Base-by-base conservation (phyloP, 2,329 filamentous ascomycete genomes). In the Dothidotthia symphoricarpi region DNA sequence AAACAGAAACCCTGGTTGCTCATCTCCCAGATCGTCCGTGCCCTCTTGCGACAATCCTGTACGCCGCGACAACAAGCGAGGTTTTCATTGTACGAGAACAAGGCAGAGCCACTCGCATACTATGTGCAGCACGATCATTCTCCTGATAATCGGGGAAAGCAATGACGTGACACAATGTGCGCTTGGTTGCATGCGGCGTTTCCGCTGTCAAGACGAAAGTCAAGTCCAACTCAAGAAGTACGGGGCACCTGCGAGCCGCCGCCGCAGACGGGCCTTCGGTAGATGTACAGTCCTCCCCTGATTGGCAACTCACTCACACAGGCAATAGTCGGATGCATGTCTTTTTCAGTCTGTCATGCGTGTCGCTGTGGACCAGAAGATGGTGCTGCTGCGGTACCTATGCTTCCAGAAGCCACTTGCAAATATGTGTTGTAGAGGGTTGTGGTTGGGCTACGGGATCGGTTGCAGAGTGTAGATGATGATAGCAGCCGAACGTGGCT, bases 401-500 rank as follows among this genome's bases (percentile, higher is more conserved):
- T 41, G 43, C 49, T 59, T 53, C 50, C 41, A 47, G 50, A 57
- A 59, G 49, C 14, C 47, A 43, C 36, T 24, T 24, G 25, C 36
- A n/a, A 28, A 22, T 36, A 38, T 28, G 30, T 32, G 25, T n/a
- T 22, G 31, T 28, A 28, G 15, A 28, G 22, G 17, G 22, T 13
- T 28, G 29, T 55, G 41, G 49, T 49, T 48, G 53, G 45, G 35
- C 38, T 39, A 41, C 39, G 43, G 48, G 41, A 43, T 53, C 50
- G 57, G 53, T 39, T 56, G 49, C 32, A 51, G 34, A 25, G 37
- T 37, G 47, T 42, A 50, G 51, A 41, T 42, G 52, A 47, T 52
- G 55, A 55, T 51, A 55, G 54, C 54, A 54, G 46, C 54, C 55
- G 5, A 66, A 64, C 61, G 61, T 64, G 63, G 63, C 60, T 58